These are phyloP conservation scores for Petrea volubilis DNA, from an alignment of 257 asterid species.

Conservation along the genomic window DNA sequence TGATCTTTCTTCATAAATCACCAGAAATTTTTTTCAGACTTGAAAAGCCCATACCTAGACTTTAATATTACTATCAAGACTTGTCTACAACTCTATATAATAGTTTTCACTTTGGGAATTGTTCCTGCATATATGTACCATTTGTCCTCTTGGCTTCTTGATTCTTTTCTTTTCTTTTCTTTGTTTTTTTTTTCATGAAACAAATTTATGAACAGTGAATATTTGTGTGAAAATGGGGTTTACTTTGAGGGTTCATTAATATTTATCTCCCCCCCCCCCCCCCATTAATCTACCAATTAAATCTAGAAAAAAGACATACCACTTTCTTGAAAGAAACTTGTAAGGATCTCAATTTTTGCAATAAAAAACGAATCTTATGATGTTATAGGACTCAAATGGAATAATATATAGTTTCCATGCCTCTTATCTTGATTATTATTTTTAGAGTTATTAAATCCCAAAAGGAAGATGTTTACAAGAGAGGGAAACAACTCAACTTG, in stretches of 20 bases:
- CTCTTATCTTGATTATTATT: slow-evolving; percentile 7
- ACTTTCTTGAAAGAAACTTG: slow-evolving; percentile 5
- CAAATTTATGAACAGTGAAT: neutral
- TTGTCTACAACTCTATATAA: slow-evolving; percentile 24
- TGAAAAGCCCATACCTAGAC: slow-evolving; percentile 50
- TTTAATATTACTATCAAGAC: slow-evolving; percentile 27
- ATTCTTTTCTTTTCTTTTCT: neutral
- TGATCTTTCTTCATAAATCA: slow-evolving; percentile 18
- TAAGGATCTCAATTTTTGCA: slow-evolving; percentile 1
- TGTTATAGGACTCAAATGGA: neutral
- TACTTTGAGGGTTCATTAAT: neutral
- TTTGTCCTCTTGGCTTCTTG: neutral
- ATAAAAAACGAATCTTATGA: slow-evolving; percentile 6
- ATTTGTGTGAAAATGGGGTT: neutral
- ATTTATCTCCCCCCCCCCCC: neutral
- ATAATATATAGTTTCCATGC: neutral
- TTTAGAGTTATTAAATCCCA: too few species aligned
- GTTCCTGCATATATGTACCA: slow-evolving; percentile 22
- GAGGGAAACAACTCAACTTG: slow-evolving; percentile 9
- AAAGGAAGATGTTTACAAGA: neutral
- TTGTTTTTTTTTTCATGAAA: neutral
- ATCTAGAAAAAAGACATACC: neutral
- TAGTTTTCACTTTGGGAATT: slow-evolving; percentile 34
- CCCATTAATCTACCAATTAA: neutral
- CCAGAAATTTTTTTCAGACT: too few species aligned